Evolutionary conservation across 768 basidiomycete genomes (phyloP).

Genomic region (Suillus tomentosus): DNA sequence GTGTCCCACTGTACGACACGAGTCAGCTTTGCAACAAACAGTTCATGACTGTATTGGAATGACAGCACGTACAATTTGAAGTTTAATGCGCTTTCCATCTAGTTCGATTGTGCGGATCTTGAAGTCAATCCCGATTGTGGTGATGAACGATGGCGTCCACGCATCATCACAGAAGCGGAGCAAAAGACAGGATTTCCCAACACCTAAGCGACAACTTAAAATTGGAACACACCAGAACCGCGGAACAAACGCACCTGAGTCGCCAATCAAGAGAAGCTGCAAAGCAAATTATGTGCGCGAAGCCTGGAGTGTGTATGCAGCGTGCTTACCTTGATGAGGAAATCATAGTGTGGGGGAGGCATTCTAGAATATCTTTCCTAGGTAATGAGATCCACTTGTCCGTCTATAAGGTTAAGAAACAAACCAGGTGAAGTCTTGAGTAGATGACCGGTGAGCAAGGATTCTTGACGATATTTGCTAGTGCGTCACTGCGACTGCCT

Average conservation of each 20-base stretch:
- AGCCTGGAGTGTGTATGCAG: conserved; percentile 7
- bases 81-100: conserved; percentile 96
- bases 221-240: conserved; percentile 12
- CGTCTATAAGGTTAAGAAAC: neutral
- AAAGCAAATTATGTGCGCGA: conserved; percentile 14
- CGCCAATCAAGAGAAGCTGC: conserved; percentile 92
- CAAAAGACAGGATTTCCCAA: conserved; percentile 95
- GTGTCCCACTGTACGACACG: conserved; percentile 84
- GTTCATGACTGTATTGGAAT: neutral
- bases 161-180: conserved; percentile 99
- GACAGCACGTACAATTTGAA: conserved; percentile 76
- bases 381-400: neutral
- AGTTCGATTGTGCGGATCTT: conserved; percentile 99
- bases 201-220: conserved; percentile 51
- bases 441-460: neutral
- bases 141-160: conserved; percentile 99
- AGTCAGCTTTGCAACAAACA: neutral
- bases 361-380: conserved; percentile 38
- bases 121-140: conserved; percentile 99
- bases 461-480: conserved; percentile 7
- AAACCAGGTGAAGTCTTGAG: conserved; percentile 4
- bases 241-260: conserved; percentile 65
- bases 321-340: conserved; percentile 80
- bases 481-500: conserved; percentile 1
- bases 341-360: conserved; percentile 96